phyloP scores from a whole-genome alignment of 768 basidiomycete species.

The Calvatia gigantea region DNA sequence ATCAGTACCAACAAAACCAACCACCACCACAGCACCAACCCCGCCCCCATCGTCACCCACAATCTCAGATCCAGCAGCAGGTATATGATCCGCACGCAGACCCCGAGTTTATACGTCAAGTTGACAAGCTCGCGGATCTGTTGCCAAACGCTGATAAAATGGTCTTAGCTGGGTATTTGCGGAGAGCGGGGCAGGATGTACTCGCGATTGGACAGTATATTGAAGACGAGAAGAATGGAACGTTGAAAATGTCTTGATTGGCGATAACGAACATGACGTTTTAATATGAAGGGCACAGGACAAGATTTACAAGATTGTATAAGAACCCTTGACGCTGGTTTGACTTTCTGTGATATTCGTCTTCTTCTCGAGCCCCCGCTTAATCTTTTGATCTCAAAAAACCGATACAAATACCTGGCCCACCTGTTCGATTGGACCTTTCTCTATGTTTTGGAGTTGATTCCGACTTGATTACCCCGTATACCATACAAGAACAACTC shows the following conservation, averaged over 20 bases:
- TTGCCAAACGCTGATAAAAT: conserved; percentile 70
- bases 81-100: conserved; percentile 33
- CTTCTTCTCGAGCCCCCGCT: too few species aligned
- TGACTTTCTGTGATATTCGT: too few species aligned
- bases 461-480: conserved; percentile 5
- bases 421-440: conserved; percentile 7
- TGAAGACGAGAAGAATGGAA: conserved; percentile 79
- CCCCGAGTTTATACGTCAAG: conserved; percentile 60
- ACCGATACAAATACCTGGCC: too few species aligned
- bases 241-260: conserved; percentile 32
- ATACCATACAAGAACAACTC: conserved; percentile 3
- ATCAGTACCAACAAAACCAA: not conserved
- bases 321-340: too few species aligned
- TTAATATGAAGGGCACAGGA: too few species aligned
- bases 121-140: conserved; percentile 67
- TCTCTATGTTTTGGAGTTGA: not conserved
- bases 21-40: not conserved
- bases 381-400: too few species aligned
- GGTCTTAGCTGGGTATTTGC: conserved; percentile 68
- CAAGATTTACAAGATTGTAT: too few species aligned
- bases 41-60: not conserved
- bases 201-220: conserved; percentile 85
- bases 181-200: conserved; percentile 74
- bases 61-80: not conserved
- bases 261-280: not conserved